A percentile compares a stretch with the other conserved stretches of the same genome.
phyloP scores from a whole-genome alignment of 1,139 yeast species.

The Casaregolazyma suthepensis region DNA sequence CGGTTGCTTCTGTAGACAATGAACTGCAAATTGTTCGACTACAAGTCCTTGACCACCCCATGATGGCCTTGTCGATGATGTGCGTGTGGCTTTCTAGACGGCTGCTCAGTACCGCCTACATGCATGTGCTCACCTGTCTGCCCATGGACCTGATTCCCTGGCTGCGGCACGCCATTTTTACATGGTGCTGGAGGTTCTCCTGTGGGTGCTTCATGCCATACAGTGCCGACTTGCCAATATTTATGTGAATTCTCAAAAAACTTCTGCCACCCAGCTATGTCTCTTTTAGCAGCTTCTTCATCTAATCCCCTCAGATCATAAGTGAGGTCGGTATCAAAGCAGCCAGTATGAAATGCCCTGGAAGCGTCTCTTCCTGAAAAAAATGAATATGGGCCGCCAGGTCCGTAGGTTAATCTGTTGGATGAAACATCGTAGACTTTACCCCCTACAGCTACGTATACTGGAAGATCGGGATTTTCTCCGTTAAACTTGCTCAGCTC shows the following conservation, averaged over 20 bases:
- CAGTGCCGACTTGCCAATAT: conserved; percentile 64
- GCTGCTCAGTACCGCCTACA: not conserved
- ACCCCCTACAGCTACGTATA: conserved; percentile 62
- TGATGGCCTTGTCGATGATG: not conserved
- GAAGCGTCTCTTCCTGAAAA: conserved; percentile 70
- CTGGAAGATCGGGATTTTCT: conserved; percentile 42
- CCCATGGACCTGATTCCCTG: not conserved
- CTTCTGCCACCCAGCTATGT: conserved; percentile 45
- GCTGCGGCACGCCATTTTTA: conserved; percentile 8
- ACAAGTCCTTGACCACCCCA: not conserved
- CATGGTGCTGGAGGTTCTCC: conserved; percentile 38
- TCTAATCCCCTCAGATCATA: conserved; percentile 63
- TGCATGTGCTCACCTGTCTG: not conserved
- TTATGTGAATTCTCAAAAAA: conserved; percentile 43
- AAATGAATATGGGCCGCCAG: conserved; percentile 53
- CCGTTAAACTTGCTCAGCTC: conserved; percentile 55
- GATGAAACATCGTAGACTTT: conserved; percentile 56
- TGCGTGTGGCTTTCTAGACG: not conserved
- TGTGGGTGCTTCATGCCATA: conserved; percentile 37
- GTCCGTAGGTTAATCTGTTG: conserved; percentile 54
- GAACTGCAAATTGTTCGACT: not conserved
- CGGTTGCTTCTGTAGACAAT: not conserved
- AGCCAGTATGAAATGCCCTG: conserved; percentile 72
- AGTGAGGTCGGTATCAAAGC: conserved; percentile 53
- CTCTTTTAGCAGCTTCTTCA: conserved; percentile 26